Conservation (phyloP, 495 filamentous ascomycete species). For the Parathielavia appendiculata region DNA sequence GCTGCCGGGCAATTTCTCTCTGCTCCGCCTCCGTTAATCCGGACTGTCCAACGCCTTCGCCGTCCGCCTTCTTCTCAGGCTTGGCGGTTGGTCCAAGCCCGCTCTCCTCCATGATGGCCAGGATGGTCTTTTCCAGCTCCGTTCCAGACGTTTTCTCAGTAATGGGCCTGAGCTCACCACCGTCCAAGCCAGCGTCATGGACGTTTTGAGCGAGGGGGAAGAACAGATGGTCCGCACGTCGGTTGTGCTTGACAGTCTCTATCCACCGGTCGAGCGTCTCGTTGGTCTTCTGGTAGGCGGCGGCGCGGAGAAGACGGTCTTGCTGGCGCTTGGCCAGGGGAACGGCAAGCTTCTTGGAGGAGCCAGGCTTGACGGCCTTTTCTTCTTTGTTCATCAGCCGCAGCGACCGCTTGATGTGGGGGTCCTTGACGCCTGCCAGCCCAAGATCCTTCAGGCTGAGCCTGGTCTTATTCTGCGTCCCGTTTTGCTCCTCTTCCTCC, state of each 20-base stretch:
- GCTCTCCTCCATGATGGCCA: constrained; percentile 82
- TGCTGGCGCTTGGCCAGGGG: constrained; percentile 87
- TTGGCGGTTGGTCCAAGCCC: constrained; percentile 55
- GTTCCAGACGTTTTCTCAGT: constrained; percentile 57
- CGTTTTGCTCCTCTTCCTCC: constrained; percentile 23
- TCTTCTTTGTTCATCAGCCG: constrained; percentile 58
- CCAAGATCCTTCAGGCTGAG: constrained; percentile 74
- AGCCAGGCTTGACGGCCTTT: constrained; percentile 47
- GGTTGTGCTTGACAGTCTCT: constrained; percentile 90
- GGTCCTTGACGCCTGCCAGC: constrained; percentile 66
- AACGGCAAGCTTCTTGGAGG: constrained; percentile 70
- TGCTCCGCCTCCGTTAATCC: constrained; percentile 62
- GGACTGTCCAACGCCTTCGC: constrained; percentile 62
- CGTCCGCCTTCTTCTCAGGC: constrained; percentile 47
- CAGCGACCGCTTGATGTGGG: constrained; percentile 70
- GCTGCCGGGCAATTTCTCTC: constrained; percentile 64
- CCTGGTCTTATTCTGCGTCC: constrained; percentile 54
- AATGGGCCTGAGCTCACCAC: constrained; percentile 51
- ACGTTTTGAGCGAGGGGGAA: constrained; percentile 80
- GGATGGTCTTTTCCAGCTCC: constrained; percentile 77
- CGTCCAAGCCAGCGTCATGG: constrained; percentile 45
- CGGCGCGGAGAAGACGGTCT: constrained; percentile 76
- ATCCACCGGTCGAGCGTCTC: constrained; percentile 86
- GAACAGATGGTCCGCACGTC: constrained; percentile 83
- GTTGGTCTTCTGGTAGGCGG: constrained; percentile 85